A percentile compares a stretch with the other conserved stretches of the same genome.
These are phyloP conservation scores for Hansenula sp. DNA, from an alignment of 1,139 yeast genomes.

Conservation along the genomic window DNA sequence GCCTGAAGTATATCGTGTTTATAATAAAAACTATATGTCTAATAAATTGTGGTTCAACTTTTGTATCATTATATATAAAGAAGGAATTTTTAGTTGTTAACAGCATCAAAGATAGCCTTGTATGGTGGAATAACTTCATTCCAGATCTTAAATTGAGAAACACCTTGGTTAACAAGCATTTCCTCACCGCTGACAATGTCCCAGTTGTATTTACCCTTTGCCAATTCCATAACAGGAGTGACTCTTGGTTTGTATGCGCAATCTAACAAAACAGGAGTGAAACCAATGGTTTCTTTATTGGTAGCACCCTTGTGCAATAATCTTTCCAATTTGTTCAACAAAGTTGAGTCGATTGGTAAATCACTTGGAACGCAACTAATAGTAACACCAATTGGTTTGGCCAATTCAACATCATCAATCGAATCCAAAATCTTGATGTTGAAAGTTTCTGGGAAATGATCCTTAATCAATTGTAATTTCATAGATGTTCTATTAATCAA, in stretches of 20 bases:
- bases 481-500: conserved; percentile 76
- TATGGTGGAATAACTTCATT: conserved; percentile 69
- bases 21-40: background rate
- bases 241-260: conserved; percentile 90
- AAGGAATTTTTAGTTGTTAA: conserved; percentile 25
- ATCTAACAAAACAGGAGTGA: conserved; percentile 64
- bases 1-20: background rate
- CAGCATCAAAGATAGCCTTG: conserved; percentile 56
- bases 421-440: conserved; percentile 59
- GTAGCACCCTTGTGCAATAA: conserved; percentile 40
- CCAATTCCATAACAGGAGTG: conserved; percentile 81
- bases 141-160: conserved; percentile 78
- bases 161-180: conserved; percentile 91
- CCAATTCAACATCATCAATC: conserved; percentile 36
- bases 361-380: conserved; percentile 93
- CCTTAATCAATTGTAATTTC: conserved; percentile 57
- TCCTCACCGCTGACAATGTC: conserved; percentile 79
- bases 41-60: too few species aligned
- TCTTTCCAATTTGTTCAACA: conserved; percentile 44
- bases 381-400: conserved; percentile 51
- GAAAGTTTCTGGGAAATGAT: conserved; percentile 57
- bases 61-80: too few species aligned
- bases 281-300: conserved; percentile 26
- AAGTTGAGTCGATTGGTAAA: conserved; percentile 56
- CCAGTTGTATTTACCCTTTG: conserved; percentile 62